Conservation (phyloP, 352 stramenopile genomes). For the Pythium phragmiticola region DNA sequence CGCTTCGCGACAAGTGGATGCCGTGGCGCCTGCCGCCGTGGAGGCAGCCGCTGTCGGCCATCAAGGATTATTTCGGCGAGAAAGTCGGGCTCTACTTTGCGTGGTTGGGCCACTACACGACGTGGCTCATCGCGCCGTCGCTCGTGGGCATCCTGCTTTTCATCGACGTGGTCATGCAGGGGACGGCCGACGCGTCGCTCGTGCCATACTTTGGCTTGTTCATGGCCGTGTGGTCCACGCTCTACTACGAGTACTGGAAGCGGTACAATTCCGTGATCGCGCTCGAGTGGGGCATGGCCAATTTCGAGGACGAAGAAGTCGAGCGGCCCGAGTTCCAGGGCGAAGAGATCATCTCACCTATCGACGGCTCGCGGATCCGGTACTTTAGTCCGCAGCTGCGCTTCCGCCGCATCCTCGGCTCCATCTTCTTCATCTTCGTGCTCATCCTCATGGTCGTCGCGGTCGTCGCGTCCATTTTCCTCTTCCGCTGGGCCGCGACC, state of each 20-base stretch:
- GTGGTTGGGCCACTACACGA: constrained; percentile 94
- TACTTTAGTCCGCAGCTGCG: constrained; percentile 73
- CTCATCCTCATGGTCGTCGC: constrained; percentile 69
- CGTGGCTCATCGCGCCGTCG: constrained; percentile 92
- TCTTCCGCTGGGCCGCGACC: constrained; percentile 66
- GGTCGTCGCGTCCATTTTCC: constrained; percentile 67
- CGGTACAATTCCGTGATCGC: constrained; percentile 66
- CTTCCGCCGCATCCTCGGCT: constrained; percentile 68
- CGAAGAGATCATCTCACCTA: constrained; percentile 63
- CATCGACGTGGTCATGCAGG: constrained; percentile 67
- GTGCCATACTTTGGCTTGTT: constrained; percentile 80
- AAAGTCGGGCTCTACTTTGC: constrained; percentile 97
- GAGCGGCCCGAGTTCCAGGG: constrained; percentile 73
- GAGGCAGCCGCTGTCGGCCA: constrained; percentile 52
- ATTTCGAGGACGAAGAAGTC: constrained; percentile 68
- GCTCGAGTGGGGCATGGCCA: constrained; percentile 75
- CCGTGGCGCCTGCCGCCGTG: constrained; percentile 59
- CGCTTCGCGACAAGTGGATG: constrained; percentile 61
- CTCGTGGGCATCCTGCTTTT: constrained; percentile 89
- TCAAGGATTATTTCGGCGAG: constrained; percentile 84
- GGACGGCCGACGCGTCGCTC: constrained; percentile 53
- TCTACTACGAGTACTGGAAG: constrained; percentile 87
- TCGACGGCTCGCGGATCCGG: constrained; percentile 71
- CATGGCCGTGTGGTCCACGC: constrained; percentile 79
- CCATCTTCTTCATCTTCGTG: constrained; percentile 70